phyloP scores from a whole-genome alignment of 495 filamentous ascomycete genomes.

The Talaromyces liani region DNA sequence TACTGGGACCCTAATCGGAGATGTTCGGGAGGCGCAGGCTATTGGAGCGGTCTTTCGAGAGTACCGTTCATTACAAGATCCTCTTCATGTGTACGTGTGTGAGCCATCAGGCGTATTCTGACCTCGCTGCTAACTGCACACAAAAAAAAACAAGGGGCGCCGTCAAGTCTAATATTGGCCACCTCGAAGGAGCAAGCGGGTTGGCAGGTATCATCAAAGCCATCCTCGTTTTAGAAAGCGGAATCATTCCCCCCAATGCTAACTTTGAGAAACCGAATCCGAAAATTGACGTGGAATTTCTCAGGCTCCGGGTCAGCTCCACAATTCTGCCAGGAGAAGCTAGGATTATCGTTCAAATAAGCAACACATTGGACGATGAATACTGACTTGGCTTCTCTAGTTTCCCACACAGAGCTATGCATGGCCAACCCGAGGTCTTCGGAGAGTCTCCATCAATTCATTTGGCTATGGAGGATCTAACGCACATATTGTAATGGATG shows the following conservation, averaged over 20 bases:
- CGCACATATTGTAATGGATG: slow-evolving; percentile 20
- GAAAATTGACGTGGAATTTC: slow-evolving; percentile 8
- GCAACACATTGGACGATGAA: no score
- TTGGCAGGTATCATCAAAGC: slow-evolving; percentile 48
- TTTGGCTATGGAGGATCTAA: slow-evolving; percentile 26
- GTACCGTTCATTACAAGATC: no score
- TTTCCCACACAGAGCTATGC: background rate
- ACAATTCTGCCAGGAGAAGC: no score
- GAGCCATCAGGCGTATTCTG: no score
- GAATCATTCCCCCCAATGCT: slow-evolving; percentile 29
- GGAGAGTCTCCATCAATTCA: slow-evolving; percentile 20
- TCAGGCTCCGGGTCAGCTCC: slow-evolving; percentile 2
- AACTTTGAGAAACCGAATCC: slow-evolving; percentile 10
- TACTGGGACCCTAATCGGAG: slow-evolving; percentile 35
- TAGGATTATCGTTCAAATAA: no score
- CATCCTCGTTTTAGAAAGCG: slow-evolving; percentile 34
- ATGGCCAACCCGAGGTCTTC: slow-evolving; percentile 20
- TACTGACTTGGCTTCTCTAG: no score
- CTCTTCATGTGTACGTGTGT: no score
- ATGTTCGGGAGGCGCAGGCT: slow-evolving; percentile 30
- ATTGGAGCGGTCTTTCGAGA: slow-evolving; percentile 18
- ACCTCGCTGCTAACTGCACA: slow-evolving; percentile 12
- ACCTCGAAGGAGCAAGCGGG: slow-evolving; percentile 38
- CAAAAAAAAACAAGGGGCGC: slow-evolving; percentile 21
- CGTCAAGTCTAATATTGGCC: slow-evolving; percentile 37